A percentile compares a stretch with the other conserved stretches of the same genome.
Conservation (phyloP, 176 grass and related monocot genomes). For the Triticum turgidum region DNA sequence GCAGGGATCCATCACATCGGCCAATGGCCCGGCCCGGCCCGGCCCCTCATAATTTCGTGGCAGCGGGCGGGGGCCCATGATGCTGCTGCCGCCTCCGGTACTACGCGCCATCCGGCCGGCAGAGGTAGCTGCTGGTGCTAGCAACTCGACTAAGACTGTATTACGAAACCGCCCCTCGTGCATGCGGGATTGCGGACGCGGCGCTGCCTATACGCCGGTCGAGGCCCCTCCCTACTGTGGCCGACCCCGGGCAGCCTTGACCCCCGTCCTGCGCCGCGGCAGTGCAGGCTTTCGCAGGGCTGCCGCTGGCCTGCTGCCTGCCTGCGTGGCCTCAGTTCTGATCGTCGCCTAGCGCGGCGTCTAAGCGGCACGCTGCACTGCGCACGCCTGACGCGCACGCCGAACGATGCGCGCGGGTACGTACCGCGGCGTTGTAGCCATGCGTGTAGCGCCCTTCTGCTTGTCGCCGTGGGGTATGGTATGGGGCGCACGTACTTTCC, state of each 20-base stretch:
- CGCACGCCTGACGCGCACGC: slow-evolving; percentile 40
- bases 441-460: not conserved
- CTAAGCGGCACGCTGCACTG: slow-evolving; percentile 20
- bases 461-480: slow-evolving; percentile 34
- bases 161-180: not conserved
- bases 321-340: slow-evolving; percentile 35
- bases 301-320: not conserved
- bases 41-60: slow-evolving; percentile 22
- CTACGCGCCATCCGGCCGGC: not conserved
- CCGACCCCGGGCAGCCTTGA: slow-evolving; percentile 25
- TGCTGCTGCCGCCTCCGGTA: not conserved
- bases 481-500: slow-evolving; percentile 23
- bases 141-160: not conserved
- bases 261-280: not conserved
- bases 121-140: not conserved
- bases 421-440: slow-evolving; percentile 26
- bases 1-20: slow-evolving; percentile 41
- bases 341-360: slow-evolving; percentile 46
- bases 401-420: slow-evolving; percentile 22
- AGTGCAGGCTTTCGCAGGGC: slow-evolving; percentile 30
- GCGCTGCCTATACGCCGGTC: not conserved
- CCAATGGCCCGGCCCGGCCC: not conserved
- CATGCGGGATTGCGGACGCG: not conserved
- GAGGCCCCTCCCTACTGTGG: not conserved
- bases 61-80: not conserved